These are phyloP conservation scores for Lepiota venenata DNA, from an alignment of 768 basidiomycete genomes.

Conservation along the genomic window DNA sequence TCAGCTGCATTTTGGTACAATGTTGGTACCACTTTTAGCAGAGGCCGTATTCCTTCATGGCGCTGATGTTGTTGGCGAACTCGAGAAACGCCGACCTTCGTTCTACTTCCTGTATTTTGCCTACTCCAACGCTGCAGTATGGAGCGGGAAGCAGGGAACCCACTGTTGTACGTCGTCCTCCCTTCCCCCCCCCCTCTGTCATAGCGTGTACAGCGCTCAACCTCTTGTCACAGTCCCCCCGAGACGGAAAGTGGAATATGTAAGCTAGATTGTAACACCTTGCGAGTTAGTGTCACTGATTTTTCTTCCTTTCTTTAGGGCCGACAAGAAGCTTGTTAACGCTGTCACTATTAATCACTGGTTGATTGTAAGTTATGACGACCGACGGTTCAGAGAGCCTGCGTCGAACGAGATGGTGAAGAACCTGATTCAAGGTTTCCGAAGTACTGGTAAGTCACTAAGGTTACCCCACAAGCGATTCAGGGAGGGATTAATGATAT, in stretches of 20 bases:
- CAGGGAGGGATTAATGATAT: slow-evolving; percentile 29
- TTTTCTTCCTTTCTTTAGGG: slow-evolving; percentile 53
- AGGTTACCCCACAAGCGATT: slow-evolving; percentile 29
- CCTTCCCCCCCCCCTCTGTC: background rate
- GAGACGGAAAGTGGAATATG: slow-evolving; percentile 81
- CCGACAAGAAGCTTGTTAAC: slow-evolving; percentile 63
- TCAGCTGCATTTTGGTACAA: slow-evolving; percentile 35
- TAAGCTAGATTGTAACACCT: slow-evolving; percentile 24
- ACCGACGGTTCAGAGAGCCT: slow-evolving; percentile 44
- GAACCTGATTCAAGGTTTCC: slow-evolving; percentile 52
- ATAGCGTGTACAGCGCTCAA: slow-evolving; percentile 3
- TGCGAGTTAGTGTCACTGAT: slow-evolving; percentile 26
- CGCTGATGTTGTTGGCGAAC: slow-evolving; percentile 48
- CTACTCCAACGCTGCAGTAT: slow-evolving; percentile 64
- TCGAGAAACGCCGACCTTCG: slow-evolving; percentile 54
- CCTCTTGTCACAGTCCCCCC: slow-evolving; percentile 41
- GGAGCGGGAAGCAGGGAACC: slow-evolving; percentile 49
- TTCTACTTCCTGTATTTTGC: slow-evolving; percentile 62
- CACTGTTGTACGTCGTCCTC: slow-evolving; percentile 50
- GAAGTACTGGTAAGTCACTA: slow-evolving; percentile 57
- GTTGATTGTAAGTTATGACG: slow-evolving; percentile 65
- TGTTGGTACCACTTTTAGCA: slow-evolving; percentile 37
- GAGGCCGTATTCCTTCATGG: slow-evolving; percentile 47
- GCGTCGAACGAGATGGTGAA: slow-evolving; percentile 23
- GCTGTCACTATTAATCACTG: slow-evolving; percentile 54